Evolutionary conservation across 2,329 filamentous ascomycete genomes (phyloP).

Genomic region (Leptographium radiaticola): DNA sequence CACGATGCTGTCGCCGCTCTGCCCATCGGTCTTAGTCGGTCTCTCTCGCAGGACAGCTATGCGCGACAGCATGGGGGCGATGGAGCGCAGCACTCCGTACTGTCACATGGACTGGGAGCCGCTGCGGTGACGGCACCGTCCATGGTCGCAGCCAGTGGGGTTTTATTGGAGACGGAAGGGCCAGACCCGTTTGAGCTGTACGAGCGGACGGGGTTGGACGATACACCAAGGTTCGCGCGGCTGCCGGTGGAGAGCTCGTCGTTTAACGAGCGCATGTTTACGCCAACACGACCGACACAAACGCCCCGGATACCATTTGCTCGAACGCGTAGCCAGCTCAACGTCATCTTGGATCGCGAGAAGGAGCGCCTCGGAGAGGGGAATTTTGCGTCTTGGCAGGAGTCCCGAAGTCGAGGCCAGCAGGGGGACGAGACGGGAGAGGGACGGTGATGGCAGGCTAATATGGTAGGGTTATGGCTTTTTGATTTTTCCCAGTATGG

Average conservation of each 20-base stretch:
- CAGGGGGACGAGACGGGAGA: background rate
- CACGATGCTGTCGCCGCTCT: background rate
- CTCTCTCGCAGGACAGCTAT: constrained; percentile 10
- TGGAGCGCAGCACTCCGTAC: background rate
- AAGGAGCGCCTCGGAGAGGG: constrained; percentile 25
- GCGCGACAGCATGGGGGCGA: background rate
- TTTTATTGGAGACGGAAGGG: constrained; percentile 8
- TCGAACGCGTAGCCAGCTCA: constrained; percentile 48
- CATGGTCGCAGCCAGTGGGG: constrained; percentile 5
- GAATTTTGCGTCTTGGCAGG: constrained; percentile 6
- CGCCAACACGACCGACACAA: constrained; percentile 35
- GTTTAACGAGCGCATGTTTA: constrained; percentile 20
- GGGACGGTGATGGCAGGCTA: background rate
- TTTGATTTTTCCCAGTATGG: background rate
- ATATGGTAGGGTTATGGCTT: background rate
- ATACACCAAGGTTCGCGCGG: background rate
- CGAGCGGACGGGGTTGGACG: constrained; percentile 3
- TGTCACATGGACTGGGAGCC: constrained; percentile 1
- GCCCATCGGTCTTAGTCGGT: constrained; percentile 4
- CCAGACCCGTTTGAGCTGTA: constrained; percentile 8
- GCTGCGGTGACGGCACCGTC: constrained; percentile 3
- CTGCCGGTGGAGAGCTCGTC: background rate
- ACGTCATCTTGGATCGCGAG: constrained; percentile 42
- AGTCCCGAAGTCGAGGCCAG: background rate
- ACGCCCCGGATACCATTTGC: constrained; percentile 34